Percentiles rank a stretch among this genome's conserved stretches.
These are phyloP conservation scores for Trichoderma polysporum DNA, from an alignment of 2,329 filamentous ascomycete species.

Conservation along the genomic window DNA sequence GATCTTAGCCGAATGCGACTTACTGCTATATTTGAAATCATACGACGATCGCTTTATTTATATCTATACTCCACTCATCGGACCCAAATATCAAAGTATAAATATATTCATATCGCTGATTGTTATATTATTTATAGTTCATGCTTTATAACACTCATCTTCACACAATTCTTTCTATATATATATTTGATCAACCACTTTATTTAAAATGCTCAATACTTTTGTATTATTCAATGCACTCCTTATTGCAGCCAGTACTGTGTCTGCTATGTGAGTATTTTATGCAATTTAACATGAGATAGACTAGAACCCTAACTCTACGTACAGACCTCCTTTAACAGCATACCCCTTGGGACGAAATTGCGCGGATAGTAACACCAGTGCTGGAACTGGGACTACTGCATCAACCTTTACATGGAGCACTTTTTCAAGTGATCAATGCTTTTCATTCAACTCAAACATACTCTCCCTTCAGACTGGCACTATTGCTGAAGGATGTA, in stretches of 20 bases:
- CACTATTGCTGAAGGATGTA: not conserved
- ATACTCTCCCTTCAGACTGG: not conserved
- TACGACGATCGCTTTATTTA: not conserved
- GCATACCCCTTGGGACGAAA: not conserved
- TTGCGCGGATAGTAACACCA: not conserved
- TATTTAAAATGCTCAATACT: not conserved
- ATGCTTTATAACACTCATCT: not conserved
- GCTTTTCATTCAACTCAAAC: not conserved
- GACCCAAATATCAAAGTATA: not conserved
- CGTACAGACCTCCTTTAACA: not conserved
- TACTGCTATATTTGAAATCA: not conserved
- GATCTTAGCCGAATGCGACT: not conserved
- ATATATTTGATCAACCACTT: not conserved
- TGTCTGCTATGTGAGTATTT: not conserved
- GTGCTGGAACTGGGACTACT: not conserved
- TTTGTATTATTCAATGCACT: not conserved
- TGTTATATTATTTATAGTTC: not conserved
- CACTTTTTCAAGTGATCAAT: not conserved
- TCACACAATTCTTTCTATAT: too few species aligned
- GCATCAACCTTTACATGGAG: not conserved
- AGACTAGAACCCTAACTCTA: not conserved
- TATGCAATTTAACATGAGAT: not conserved
- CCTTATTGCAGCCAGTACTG: not conserved
- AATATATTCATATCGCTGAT: not conserved
- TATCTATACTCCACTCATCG: not conserved